Evolutionary conservation across 495 filamentous ascomycete genomes (phyloP).

Genomic region (Talaromyces adpressus): DNA sequence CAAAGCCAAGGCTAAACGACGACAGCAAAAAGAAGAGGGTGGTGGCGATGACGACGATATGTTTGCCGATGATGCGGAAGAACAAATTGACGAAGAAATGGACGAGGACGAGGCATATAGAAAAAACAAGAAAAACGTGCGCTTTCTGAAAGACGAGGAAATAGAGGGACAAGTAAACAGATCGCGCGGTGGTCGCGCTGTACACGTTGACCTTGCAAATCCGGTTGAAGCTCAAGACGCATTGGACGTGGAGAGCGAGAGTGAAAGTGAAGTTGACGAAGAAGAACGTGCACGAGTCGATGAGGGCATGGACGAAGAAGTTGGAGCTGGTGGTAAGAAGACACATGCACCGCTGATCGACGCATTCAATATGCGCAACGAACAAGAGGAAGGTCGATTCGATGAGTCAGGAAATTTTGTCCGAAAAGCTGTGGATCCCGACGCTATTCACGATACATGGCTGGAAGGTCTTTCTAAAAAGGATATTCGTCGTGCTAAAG

Average conservation of each 20-base stretch:
- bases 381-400: slow-evolving; percentile 89
- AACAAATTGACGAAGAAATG: slow-evolving; percentile 43
- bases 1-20: slow-evolving; percentile 44
- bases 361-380: slow-evolving; percentile 87
- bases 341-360: slow-evolving; percentile 93
- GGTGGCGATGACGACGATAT: slow-evolving; percentile 58
- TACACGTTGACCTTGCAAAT: slow-evolving; percentile 51
- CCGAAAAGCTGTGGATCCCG: slow-evolving; percentile 80
- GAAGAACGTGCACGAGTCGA: slow-evolving; percentile 64
- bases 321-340: slow-evolving; percentile 84
- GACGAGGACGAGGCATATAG: slow-evolving; percentile 36
- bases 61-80: slow-evolving; percentile 68
- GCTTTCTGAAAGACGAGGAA: slow-evolving; percentile 65
- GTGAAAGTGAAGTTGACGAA: slow-evolving; percentile 64
- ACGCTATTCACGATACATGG: slow-evolving; percentile 89
- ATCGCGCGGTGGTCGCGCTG: slow-evolving; percentile 64
- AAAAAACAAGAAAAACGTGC: slow-evolving; percentile 73
- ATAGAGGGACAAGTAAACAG: slow-evolving; percentile 88
- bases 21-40: slow-evolving; percentile 29
- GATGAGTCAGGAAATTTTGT: slow-evolving; percentile 88
- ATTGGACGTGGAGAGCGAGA: slow-evolving; percentile 40
- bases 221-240: slow-evolving; percentile 34
- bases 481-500: slow-evolving; percentile 80
- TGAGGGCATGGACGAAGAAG: slow-evolving; percentile 71
- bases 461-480: slow-evolving; percentile 86